A percentile compares a stretch with the other conserved stretches of the same genome.
Evolutionary conservation across 345 rosid species (phyloP).

Genomic region (Jatropha curcas): DNA sequence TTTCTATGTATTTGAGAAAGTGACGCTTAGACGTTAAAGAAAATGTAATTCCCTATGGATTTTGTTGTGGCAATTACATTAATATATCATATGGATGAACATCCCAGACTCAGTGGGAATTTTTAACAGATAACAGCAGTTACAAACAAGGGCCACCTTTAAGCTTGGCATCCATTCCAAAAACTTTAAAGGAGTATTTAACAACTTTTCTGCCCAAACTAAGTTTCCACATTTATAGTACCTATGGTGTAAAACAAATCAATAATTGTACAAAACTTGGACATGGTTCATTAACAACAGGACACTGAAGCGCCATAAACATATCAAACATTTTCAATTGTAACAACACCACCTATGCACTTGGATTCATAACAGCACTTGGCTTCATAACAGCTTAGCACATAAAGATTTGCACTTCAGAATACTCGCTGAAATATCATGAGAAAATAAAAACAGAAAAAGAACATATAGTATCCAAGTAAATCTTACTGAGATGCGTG

Average conservation of each 20-base stretch:
- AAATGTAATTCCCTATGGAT: neutral
- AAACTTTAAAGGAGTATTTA: neutral
- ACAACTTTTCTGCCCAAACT: neutral
- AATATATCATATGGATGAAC: neutral
- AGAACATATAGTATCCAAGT: neutral
- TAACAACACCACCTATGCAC: neutral
- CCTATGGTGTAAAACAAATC: neutral
- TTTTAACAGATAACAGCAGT: neutral
- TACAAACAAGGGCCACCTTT: neutral
- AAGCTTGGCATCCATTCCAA: no score
- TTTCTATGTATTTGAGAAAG: neutral
- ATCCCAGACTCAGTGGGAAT: neutral
- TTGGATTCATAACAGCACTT: no score
- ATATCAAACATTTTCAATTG: neutral
- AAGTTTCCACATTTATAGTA: neutral
- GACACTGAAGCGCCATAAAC: neutral
- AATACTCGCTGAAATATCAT: neutral
- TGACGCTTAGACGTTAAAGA: neutral
- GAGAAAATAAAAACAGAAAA: neutral
- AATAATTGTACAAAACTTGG: neutral
- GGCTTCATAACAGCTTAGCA: no score
- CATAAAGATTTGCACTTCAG: neutral
- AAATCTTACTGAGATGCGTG: constrained; percentile 77
- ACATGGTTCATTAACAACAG: neutral
- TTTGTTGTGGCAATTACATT: neutral